Base-by-base conservation (phyloP, 768 basidiomycete genomes). In the Scleroderma citrinum region DNA sequence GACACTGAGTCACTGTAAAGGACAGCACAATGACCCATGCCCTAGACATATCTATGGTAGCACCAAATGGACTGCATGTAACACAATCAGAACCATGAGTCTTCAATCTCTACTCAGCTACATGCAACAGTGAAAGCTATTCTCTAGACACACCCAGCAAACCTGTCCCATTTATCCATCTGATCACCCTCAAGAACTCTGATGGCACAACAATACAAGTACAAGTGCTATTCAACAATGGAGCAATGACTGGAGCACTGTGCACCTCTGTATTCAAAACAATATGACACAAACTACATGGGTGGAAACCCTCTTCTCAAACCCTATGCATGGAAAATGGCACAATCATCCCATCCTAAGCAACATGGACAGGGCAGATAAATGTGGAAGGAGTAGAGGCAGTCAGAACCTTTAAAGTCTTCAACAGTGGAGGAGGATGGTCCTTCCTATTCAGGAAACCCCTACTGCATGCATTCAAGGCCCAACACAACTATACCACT, bases 391-490 rank as follows among this genome's bases (percentile, higher is more conserved):
- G n/a, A 17, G 5, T 2, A 2, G 20, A 37, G 16, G 7, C 2
- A 7, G 20, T n/a, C n/a, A n/a, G n/a, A 7, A 37, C 36, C 5
- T 37, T 37, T 12, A 17, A n/a, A 2, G 16, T 37, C 6, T 37
- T 37, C n/a, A 37, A 37, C 0, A 58, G 31, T 14, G 14, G 14
- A 7, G 14, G 59, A 0, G 58, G 59, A 2, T 69, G 59, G 62
- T 48, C 55, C 14, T 50, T 69, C 12, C 43, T 69, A 1, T 56
- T 69, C 13, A 59, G 63, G 5, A 69, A 69, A 45, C 60, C 59
- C 1, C 44, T 64, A 8, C 53, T 67, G 17, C 50, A 46, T 12
- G 30, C 38, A 5, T 59, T 65, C 40, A n/a, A 50, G 7, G 62
- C 55, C 5, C 34, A 56, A 0, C 66, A 66, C n/a, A 46, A 66